Evolutionary conservation across 176 grass and related monocot species (phyloP).

Genomic region (Bothriochloa decipiens): DNA sequence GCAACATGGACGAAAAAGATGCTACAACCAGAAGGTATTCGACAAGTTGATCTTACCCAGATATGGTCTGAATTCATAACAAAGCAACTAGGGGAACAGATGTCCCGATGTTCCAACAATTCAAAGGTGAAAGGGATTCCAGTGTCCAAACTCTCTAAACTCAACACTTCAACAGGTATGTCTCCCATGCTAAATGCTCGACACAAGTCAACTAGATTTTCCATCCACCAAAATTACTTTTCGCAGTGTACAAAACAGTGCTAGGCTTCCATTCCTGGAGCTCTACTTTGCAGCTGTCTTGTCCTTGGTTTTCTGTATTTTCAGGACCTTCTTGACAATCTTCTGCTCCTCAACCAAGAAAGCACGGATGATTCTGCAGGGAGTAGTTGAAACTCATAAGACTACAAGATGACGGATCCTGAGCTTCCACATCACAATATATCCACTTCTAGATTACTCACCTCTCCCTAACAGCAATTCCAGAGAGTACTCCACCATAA

Average conservation of each 20-base stretch:
- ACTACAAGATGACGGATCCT: not conserved
- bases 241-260: conserved; percentile 47
- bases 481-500: conserved; percentile 68
- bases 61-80: conserved; percentile 42
- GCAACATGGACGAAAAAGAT: not conserved
- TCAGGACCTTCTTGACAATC: conserved; percentile 94
- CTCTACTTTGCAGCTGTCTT: conserved; percentile 64
- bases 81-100: conserved; percentile 48
- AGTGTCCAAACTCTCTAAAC: conserved; percentile 38
- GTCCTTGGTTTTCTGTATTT: conserved; percentile 87
- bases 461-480: conserved; percentile 69
- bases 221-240: conserved; percentile 53
- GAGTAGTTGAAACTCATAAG: conserved; percentile 4
- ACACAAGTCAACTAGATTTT: conserved; percentile 46
- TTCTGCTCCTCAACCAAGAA: conserved; percentile 92
- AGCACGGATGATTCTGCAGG: conserved; percentile 73
- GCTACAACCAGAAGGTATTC: conserved; percentile 12
- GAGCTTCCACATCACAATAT: not conserved
- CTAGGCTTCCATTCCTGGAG: conserved; percentile 23
- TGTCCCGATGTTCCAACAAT: conserved; percentile 48
- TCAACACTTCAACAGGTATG: conserved; percentile 51
- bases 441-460: conserved; percentile 8
- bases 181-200: conserved; percentile 54
- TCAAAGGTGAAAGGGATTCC: conserved; percentile 23
- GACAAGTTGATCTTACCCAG: conserved; percentile 23